Evolutionary conservation across 2,329 filamentous ascomycete species (phyloP), one percentile per base, ranked within the genome.

Genomic region (Immersiporthe knoxdaviesiana): DNA sequence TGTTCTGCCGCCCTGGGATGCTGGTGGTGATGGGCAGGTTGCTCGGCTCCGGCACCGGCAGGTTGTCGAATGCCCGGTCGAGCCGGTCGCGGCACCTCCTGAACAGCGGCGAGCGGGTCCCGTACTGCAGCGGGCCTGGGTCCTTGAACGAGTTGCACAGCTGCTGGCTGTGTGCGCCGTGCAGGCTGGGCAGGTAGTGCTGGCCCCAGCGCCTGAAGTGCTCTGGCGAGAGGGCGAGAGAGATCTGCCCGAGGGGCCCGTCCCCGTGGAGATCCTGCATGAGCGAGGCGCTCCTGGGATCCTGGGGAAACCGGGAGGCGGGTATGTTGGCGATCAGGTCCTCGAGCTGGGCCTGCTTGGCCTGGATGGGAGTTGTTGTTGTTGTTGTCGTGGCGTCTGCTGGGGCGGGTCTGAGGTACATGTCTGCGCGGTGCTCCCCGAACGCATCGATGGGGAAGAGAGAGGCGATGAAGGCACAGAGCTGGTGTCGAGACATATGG

Each of bases 81-180:
- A 90, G 81, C 1, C 76, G 73, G 62, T 85, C 80, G 11, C 86
- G 79, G 73, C 84, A 88, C 7, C 76, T 72, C 18, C 77, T 75
- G 74, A 90, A 90, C 3, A 89, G 78, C 0, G 83, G 80, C 65
- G 84, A 87, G 1, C 81, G 75, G 0, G 73, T 73, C 21, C 86
- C 83, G 72, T 89, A 90, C 71, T 82, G 79, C 8, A 86, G 80
- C 4, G 87, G 85, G 0, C 88, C 88, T 0, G 84, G 79, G 70
- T 90, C 88, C 74, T 89, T 88, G 82, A 89, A 90, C 0, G 84
- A 85, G 74, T 88, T 89, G 79, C 87, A 88, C 12, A 85, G 77
- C 75, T 90, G 88, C 32, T 83, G 81, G 1, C 81, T 79, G 72
- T 90, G 86, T 0, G 87, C 87, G 70, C 84, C 82, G 35, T 85